Conservation (phyloP, 495 filamentous ascomycete genomes). For the Immersiella caudata region DNA sequence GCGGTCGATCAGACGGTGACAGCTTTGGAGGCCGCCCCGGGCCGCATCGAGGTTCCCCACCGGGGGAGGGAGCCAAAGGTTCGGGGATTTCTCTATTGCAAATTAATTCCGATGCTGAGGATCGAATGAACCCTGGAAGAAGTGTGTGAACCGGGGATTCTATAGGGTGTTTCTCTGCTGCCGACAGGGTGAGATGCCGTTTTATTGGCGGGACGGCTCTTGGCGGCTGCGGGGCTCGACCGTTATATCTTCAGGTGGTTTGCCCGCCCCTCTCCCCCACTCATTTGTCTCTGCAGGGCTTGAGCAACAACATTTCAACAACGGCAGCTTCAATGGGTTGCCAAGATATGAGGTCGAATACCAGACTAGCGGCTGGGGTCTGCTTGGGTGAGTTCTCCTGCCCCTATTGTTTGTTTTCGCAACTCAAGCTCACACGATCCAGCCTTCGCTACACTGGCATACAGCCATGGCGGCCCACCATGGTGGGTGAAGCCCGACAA, state of each 20-base stretch:
- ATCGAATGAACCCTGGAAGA: neutral
- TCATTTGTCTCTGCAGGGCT: neutral
- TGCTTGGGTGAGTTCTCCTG: neutral
- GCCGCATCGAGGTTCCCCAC: constrained; percentile 9
- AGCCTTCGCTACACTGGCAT: neutral
- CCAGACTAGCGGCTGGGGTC: neutral
- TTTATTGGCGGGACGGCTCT: neutral
- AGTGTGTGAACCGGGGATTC: constrained; percentile 1
- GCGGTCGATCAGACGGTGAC: neutral
- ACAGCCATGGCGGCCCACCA: neutral
- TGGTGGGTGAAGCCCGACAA: neutral
- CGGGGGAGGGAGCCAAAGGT: neutral
- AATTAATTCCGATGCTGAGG: constrained; percentile 3
- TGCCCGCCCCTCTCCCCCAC: neutral
- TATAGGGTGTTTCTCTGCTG: constrained; percentile 1
- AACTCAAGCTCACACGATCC: neutral
- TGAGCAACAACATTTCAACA: neutral
- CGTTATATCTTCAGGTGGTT: constrained; percentile 1
- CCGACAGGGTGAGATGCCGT: neutral
- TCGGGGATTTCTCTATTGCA: constrained; percentile 5
- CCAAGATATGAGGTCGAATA: neutral
- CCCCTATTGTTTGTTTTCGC: neutral
- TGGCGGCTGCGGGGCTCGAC: constrained; percentile 4
- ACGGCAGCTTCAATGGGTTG: neutral
- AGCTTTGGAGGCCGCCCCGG: neutral